phyloP scores from a whole-genome alignment of 192 early-diverging fungal species.

The Blastocladiella britannica region DNA sequence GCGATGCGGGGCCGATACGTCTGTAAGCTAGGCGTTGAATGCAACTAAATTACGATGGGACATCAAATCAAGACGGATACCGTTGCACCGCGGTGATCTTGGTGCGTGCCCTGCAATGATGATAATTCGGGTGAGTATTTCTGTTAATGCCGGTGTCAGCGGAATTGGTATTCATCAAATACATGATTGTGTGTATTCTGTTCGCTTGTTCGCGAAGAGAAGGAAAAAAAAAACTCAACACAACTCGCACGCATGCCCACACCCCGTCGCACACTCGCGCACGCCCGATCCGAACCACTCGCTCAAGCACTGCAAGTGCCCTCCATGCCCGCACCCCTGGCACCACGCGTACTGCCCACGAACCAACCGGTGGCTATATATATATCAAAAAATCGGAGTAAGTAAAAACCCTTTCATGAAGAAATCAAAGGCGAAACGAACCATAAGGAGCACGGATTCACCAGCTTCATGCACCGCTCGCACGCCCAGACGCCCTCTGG shows the following conservation, averaged over 20 bases:
- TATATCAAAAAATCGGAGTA: not conserved
- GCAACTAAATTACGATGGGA: no score
- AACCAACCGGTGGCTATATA: conserved; percentile 41
- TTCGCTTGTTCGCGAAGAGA: no score
- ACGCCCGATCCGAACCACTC: conserved; percentile 43
- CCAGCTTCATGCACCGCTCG: conserved; percentile 38
- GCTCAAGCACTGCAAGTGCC: conserved; percentile 46
- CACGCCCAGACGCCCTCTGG: conserved; percentile 37
- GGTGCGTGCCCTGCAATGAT: no score
- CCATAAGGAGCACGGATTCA: conserved; percentile 49
- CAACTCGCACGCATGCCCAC: conserved; percentile 43
- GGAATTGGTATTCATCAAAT: no score
- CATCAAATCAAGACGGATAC: no score
- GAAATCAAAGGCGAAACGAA: conserved; percentile 8
- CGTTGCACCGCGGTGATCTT: no score
- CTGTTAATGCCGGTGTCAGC: no score
- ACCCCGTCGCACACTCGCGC: conserved; percentile 52
- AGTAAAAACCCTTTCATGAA: not conserved
- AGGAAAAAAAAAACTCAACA: conserved; percentile 1
- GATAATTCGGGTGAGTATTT: no score
- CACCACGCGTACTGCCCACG: conserved; percentile 59
- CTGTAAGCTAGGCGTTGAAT: no score
- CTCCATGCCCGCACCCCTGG: conserved; percentile 59
- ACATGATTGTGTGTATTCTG: no score
- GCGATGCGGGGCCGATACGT: no score